phyloP scores from a whole-genome alignment of 306 rosid genomes.

The Sechiopsis laciniata region DNA sequence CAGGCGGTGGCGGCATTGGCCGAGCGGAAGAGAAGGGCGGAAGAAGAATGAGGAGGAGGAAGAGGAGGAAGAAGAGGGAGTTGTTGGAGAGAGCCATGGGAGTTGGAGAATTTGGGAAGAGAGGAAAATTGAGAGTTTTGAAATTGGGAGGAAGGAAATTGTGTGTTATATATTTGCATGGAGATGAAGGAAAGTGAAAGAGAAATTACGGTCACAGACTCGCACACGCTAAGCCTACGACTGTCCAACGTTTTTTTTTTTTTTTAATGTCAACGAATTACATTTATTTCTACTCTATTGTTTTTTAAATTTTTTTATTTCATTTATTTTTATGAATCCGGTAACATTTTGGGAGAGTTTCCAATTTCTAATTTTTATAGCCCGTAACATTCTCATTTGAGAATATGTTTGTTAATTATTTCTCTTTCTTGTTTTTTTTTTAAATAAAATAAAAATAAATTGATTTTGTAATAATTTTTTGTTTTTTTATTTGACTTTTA shows the following conservation, averaged over 20 bases:
- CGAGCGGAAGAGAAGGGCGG: not conserved
- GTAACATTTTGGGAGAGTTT: too few relatives aligned
- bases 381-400: too few relatives aligned
- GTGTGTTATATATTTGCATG: not conserved
- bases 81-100: conserved; percentile 1
- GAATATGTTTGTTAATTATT: too few relatives aligned
- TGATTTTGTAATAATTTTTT: too few relatives aligned
- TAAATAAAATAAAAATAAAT: too few relatives aligned
- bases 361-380: too few relatives aligned
- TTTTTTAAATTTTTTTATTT: too few relatives aligned
- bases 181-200: not conserved
- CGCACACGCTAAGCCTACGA: conserved; percentile 4
- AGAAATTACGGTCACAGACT: not conserved
- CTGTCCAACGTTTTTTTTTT: not conserved
- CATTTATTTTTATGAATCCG: too few relatives aligned
- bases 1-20: not conserved
- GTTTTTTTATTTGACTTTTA: too few relatives aligned
- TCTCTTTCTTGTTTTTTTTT: too few relatives aligned
- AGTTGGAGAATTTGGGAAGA: not conserved
- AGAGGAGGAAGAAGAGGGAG: not conserved
- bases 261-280: conserved; percentile 5
- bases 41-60: not conserved
- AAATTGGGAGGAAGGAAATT: not conserved
- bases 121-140: not conserved
- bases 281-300: too few relatives aligned